Base-by-base conservation (phyloP, 352 stramenopile genomes). In the Globisporangium rhizosaccharum region DNA sequence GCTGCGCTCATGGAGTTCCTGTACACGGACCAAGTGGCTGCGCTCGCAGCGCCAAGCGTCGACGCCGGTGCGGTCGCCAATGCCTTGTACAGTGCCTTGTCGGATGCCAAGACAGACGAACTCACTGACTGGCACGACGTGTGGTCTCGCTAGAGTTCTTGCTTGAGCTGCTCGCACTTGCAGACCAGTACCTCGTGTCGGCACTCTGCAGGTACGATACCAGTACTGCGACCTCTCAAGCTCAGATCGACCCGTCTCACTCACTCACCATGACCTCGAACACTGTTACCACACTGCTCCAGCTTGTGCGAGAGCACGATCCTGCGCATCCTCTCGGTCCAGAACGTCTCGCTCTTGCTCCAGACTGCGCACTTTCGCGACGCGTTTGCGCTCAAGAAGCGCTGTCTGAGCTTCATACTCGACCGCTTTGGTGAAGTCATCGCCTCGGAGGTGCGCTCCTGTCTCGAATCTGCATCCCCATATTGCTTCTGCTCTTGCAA, bases 141-240 rank as follows among this genome's bases (percentile, higher is more conserved):
- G 46, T 30, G 20, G n/a, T 51, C 26, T 36, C 25, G 48, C 23
- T 59, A 87, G 84, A 92, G 17, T 94, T 95, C 57, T 44, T 81
- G 25, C 71, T 97, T 3, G 85, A 97, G 55, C 67, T 97, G 18
- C 67, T 93, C 17, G 70, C 72, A 6, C 42, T 96, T 7, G 80
- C 86, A n/a, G 86, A 97, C 50, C 89, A 96, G 66, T 97, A 90
- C 60, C 71, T 97, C 12, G 73, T 93, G 11, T 51, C 65, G 20
- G 77, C 63, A 33, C 68, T 94, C 52, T 73, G 70, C 59, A 75
- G 66, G 83, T 89, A 61, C 11, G 62, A 47, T 58, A 51, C 52
- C 23, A 1, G 39, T 20, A 7, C 23, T 18, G 44, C 20, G 8
- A 8, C 10, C 12, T 10, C 2, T 8, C 10, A n/a, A 12, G 42